These are phyloP conservation scores for Bremia lactucae DNA, from an alignment of 352 stramenopile genomes.

Conservation along the genomic window DNA sequence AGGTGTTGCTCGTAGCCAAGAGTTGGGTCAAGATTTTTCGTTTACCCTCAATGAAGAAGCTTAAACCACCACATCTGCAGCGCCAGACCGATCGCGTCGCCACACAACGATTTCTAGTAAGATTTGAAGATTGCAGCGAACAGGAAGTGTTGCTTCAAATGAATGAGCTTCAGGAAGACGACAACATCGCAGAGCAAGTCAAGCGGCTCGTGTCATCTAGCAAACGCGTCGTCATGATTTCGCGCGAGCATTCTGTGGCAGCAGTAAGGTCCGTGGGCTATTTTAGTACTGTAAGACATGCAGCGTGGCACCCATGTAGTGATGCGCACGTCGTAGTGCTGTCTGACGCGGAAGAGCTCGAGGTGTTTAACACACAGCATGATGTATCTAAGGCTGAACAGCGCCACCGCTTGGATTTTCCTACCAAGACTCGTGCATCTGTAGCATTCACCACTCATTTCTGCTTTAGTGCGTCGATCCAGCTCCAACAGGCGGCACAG, in stretches of 20 bases:
- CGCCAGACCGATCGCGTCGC: constrained; percentile 4
- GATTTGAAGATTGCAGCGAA: constrained; percentile 38
- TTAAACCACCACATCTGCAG: constrained; percentile 10
- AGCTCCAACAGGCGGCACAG: constrained; percentile 12
- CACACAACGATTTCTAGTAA: constrained; percentile 32
- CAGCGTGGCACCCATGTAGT: constrained; percentile 61
- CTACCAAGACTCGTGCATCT: constrained; percentile 17
- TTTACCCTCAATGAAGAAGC: constrained; percentile 23
- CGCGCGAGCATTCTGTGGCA: constrained; percentile 39
- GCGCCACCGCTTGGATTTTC: constrained; percentile 46
- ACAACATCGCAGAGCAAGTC: constrained; percentile 25
- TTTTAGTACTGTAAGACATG: constrained; percentile 44
- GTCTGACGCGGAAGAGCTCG: constrained; percentile 65
- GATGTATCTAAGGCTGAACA: constrained; percentile 67
- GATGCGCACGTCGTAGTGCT: constrained; percentile 62
- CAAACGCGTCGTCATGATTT: constrained; percentile 35
- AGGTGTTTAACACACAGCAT: constrained; percentile 50
- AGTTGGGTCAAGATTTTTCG: constrained; percentile 50
- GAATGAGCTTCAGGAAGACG: constrained; percentile 11
- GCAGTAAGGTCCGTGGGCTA: constrained; percentile 43
- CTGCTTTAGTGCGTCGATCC: constrained; percentile 42
- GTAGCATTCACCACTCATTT: constrained; percentile 37
- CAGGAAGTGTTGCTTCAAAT: constrained; percentile 11
- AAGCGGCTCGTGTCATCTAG: constrained; percentile 9
- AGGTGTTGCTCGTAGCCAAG: constrained; percentile 43